These are phyloP conservation scores for Hypoxylon lenormandii DNA, from an alignment of 495 filamentous ascomycete species.

Conservation along the genomic window DNA sequence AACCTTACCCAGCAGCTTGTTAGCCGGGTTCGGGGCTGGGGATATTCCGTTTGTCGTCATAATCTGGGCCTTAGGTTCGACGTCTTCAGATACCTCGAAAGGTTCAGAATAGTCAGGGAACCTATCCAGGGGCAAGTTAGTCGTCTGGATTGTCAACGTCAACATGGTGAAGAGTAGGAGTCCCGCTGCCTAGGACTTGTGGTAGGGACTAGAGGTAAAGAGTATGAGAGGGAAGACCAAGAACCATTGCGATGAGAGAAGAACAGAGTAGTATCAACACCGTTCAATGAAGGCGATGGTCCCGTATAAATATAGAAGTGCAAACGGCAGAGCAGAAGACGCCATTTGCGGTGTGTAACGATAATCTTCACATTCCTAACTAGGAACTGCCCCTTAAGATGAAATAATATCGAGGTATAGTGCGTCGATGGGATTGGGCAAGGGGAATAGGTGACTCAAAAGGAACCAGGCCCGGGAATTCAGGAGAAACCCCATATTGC, in stretches of 20 bases:
- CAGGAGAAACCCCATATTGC: constrained; percentile 24
- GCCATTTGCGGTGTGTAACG: constrained; percentile 28
- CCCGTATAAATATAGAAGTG: constrained; percentile 18
- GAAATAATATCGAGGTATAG: constrained; percentile 9
- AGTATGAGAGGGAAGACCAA: constrained; percentile 5
- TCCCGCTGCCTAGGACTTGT: constrained; percentile 4
- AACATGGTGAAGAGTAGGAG: constrained; percentile 35
- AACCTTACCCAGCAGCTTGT: constrained; percentile 54
- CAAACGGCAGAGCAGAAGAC: constrained; percentile 24
- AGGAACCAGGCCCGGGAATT: constrained; percentile 12
- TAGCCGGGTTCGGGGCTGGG: constrained; percentile 44
- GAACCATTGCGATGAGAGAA: constrained; percentile 12
- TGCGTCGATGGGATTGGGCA: constrained; percentile 10
- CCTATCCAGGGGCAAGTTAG: constrained; percentile 59
- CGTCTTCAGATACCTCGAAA: constrained; percentile 51
- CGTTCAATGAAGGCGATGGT: not conserved
- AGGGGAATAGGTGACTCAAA: constrained; percentile 6
- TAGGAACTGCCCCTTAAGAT: constrained; percentile 21
- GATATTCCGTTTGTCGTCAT: constrained; percentile 45
- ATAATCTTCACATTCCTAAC: constrained; percentile 5
- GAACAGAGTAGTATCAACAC: not conserved
- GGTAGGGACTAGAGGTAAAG: constrained; percentile 1
- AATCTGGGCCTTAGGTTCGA: constrained; percentile 34
- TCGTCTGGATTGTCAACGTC: constrained; percentile 56
- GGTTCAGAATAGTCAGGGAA: constrained; percentile 54